Base-by-base conservation (phyloP, 306 rosid genomes). In the Malus asiatica region DNA sequence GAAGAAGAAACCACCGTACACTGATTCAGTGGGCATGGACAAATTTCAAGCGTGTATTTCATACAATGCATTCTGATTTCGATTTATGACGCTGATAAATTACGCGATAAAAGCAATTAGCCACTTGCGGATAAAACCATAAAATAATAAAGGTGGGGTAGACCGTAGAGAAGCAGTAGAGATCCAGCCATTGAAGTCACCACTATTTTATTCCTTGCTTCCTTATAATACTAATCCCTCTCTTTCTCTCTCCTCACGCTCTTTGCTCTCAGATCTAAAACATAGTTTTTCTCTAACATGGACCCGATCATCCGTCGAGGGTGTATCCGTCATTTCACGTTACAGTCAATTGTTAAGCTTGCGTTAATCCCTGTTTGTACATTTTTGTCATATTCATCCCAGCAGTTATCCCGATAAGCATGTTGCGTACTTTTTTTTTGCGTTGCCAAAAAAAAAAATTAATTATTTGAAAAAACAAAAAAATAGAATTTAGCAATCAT, bases 351-450 rank as follows among this genome's bases (percentile, higher is more conserved):
- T 8, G 19, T 32, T 32, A 1, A 38, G 12, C 6, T 48, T 4
- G 25, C 29, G 11, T 46, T 33, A 30, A 40, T 51, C 42, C 65
- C 63, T 73, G 68, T 65, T 35, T 35, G 40, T 46, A 5, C 32
- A 19, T 6, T 19, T 12, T 33, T 40, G 55, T 76, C 23, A 74
- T 79, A 67, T 42, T 68, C 40, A 9, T 35, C 29, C 19, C 6
- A 5, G 81, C 85, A 78, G 85, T 75, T 78, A 76, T 81, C 80
- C 72, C 76, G 68, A 81, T 58, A 51, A 83, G 84, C 82, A 83
- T 83, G 84, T 83, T 77, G 55, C 66, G 60, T 48, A 65, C 76
- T 35, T 74, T 80, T 74, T 80, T 32, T 1, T 20, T 0, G 18
- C 40, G 19, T 38, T 40, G 15, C 42, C 19, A 5, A 27, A 15